Conservation (phyloP, 1,139 yeast genomes). For the Sugiyamaella castrensis region DNA sequence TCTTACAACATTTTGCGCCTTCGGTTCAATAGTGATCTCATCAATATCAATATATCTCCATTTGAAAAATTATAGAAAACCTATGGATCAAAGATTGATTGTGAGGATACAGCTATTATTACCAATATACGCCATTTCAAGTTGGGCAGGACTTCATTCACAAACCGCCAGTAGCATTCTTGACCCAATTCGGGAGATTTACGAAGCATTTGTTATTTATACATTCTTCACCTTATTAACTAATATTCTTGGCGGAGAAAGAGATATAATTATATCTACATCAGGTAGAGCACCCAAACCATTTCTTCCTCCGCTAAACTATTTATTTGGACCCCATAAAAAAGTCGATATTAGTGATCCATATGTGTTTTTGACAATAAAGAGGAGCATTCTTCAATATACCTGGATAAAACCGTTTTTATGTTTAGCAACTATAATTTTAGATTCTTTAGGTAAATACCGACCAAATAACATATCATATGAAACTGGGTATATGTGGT, state of each 20-base stretch:
- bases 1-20: conserved; percentile 22
- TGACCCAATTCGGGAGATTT: conserved; percentile 81
- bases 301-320: conserved; percentile 59
- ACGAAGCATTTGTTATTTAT: conserved; percentile 94
- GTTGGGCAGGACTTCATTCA: conserved; percentile 54
- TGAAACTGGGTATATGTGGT: conserved; percentile 59
- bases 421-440: conserved; percentile 54
- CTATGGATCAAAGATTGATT: conserved; percentile 80
- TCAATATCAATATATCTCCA: conserved; percentile 50
- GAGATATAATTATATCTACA: conserved; percentile 69
- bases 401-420: conserved; percentile 91
- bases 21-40: conserved; percentile 44
- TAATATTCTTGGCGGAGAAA: conserved; percentile 85
- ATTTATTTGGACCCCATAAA: conserved; percentile 44
- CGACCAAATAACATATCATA: conserved; percentile 48
- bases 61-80: conserved; percentile 74
- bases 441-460: conserved; percentile 50
- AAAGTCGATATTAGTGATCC: conserved; percentile 87
- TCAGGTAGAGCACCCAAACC: conserved; percentile 70
- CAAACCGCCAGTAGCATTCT: conserved; percentile 48
- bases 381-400: conserved; percentile 86
- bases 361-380: conserved; percentile 65
- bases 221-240: conserved; percentile 85
- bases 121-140: conserved; percentile 54
- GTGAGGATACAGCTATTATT: conserved; percentile 65